Evolutionary conservation across 768 basidiomycete genomes (phyloP), one percentile per base, ranked within the genome.

Genomic region (Russula griseocarnosa): DNA sequence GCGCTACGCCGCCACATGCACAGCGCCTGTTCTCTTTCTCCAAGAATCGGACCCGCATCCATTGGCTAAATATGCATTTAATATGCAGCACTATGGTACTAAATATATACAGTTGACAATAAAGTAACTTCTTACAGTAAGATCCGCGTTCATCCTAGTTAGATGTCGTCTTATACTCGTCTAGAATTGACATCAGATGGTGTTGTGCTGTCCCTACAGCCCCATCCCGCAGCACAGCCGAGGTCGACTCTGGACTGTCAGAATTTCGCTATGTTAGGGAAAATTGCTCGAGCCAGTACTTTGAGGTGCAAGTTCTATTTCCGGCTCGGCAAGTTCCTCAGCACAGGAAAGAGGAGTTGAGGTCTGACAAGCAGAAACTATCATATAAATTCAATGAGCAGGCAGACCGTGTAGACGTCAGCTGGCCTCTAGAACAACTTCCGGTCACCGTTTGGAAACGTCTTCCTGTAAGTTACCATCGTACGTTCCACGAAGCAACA

Each of bases 371-470:
- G 62, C 30, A 78, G 67, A 30, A 79, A 68, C 71, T 72, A 32
- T 38, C 22, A 22, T 14, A 71, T 22, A 72, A 55, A 1, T 70
- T 71, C 16, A 24, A 42, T 44, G 22, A 64, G 57, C 46, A 38
- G 6, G 55, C 69, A 49, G 36, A 78, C 79, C 74, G 80, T 77
- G 54, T 79, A 75, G 10, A 78, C 67, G 65, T 81, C 78, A 58
- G 76, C 71, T 3, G 79, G 77, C 36, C 71, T 69, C 58, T 70
- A 71, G 24, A 80, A 69, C 11, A 77, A 66, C n/a, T 36, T 51
- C 67, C 67, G 60, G 11, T 42, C 54, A 11, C 49, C 61, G 4
- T 30, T 18, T 14, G 60, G 55, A 4, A 51, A 26, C 3, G 13
- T 32, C 34, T 14, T 61, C 20, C 22, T 50, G 40, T 68, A n/a